Percentiles rank a stretch among this genome's conserved stretches.
Evolutionary conservation across 495 filamentous ascomycete species (phyloP).

Genomic region (Thozetella sp.): DNA sequence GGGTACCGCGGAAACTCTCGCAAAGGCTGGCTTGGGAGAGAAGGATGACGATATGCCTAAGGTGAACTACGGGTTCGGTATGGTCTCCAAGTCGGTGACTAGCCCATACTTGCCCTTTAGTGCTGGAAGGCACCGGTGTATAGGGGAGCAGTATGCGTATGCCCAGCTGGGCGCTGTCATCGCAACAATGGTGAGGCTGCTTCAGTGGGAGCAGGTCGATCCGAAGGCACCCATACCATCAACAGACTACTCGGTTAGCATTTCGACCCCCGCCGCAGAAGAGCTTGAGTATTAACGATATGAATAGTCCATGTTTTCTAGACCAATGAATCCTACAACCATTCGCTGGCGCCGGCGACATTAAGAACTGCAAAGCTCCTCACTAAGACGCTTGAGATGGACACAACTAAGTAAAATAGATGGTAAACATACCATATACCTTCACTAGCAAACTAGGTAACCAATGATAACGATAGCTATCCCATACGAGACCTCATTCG

Average conservation of each 20-base stretch:
- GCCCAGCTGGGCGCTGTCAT: neutral
- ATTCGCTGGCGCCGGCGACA: no score
- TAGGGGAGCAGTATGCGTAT: neutral
- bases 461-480: no score
- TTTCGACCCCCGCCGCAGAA: neutral
- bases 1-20: neutral
- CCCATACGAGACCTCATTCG: no score
- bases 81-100: neutral
- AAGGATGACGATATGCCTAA: neutral
- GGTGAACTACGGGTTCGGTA: constrained; percentile 2
- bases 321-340: no score
- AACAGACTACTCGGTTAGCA: neutral
- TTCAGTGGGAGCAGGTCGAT: neutral
- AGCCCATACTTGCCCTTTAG: neutral
- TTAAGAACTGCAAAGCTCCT: no score
- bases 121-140: neutral
- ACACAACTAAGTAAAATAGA: no score
- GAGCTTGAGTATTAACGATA: no score
- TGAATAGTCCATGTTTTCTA: no score
- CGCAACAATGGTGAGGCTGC: constrained; percentile 1
- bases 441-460: no score
- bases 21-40: neutral
- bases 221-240: neutral
- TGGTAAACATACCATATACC: no score
- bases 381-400: no score